Conservation (phyloP, 1,284 basidiomycete species). For the Ganoderma sinense region DNA sequence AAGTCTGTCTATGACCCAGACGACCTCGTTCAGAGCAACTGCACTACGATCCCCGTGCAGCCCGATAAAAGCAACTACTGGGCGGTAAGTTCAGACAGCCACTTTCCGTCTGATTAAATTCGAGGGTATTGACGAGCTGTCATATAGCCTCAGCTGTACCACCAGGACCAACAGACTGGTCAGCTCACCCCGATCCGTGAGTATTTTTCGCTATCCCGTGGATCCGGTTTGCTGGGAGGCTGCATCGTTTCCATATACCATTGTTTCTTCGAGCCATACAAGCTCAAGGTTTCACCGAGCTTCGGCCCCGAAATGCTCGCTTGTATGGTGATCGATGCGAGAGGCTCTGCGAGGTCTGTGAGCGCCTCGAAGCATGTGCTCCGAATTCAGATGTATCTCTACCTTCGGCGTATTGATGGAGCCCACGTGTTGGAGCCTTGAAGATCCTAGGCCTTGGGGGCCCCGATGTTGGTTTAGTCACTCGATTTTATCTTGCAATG, state of each 20-base stretch:
- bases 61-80: slow-evolving; percentile 39
- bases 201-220: slow-evolving; percentile 1
- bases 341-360: too few species aligned
- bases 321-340: too few species aligned
- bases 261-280: background rate
- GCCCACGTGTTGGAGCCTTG: background rate
- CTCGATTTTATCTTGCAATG: background rate
- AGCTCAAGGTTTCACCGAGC: background rate
- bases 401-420: background rate
- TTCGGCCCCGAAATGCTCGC: background rate
- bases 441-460: too few species aligned
- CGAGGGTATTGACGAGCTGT: background rate
- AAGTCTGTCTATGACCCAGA: slow-evolving; percentile 33
- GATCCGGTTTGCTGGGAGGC: background rate
- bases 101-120: background rate
- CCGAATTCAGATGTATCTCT: too few species aligned
- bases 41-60: slow-evolving; percentile 36
- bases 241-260: background rate
- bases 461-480: too few species aligned
- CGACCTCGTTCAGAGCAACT: slow-evolving; percentile 31
- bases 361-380: too few species aligned
- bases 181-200: slow-evolving; percentile 31
- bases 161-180: slow-evolving; percentile 32
- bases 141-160: slow-evolving; percentile 30
- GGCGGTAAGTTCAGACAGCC: slow-evolving; percentile 28